phyloP scores from a whole-genome alignment of 2,329 filamentous ascomycete genomes.

The Alternaria longipes region DNA sequence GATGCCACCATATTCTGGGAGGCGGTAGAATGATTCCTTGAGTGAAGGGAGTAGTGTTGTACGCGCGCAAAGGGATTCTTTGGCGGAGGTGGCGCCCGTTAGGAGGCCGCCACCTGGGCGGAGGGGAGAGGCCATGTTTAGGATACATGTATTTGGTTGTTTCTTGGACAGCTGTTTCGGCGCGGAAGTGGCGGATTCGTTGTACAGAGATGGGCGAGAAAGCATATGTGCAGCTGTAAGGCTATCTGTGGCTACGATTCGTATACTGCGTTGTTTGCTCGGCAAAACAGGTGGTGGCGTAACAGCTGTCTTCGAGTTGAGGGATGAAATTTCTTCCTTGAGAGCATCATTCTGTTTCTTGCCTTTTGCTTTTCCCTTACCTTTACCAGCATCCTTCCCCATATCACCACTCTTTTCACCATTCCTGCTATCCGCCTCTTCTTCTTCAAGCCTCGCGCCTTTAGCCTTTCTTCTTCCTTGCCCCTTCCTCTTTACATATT shows the following conservation, averaged over 20 bases:
- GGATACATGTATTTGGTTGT: slow-evolving; percentile 59
- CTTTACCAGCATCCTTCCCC: slow-evolving; percentile 15
- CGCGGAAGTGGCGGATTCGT: not conserved
- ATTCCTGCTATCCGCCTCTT: slow-evolving; percentile 14
- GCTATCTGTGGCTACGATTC: slow-evolving; percentile 62
- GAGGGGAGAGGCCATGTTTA: slow-evolving; percentile 72
- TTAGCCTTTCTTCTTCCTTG: slow-evolving; percentile 44
- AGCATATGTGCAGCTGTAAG: slow-evolving; percentile 61
- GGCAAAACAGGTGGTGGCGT: slow-evolving; percentile 6
- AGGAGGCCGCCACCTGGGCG: slow-evolving; percentile 69
- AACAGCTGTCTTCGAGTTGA: not conserved
- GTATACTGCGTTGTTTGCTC: slow-evolving; percentile 43
- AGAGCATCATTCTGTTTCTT: slow-evolving; percentile 21
- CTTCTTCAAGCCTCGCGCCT: slow-evolving; percentile 1
- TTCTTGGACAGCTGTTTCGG: slow-evolving; percentile 24
- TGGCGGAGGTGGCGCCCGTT: slow-evolving; percentile 67
- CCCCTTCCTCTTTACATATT: slow-evolving; percentile 46
- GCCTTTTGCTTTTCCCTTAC: slow-evolving; percentile 19
- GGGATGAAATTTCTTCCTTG: slow-evolving; percentile 21
- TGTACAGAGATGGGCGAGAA: slow-evolving; percentile 21
- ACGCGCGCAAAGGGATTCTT: slow-evolving; percentile 69
- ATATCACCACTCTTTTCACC: slow-evolving; percentile 12
- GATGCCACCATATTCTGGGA: slow-evolving; percentile 66
- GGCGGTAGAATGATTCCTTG: slow-evolving; percentile 66
- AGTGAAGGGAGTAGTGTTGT: slow-evolving; percentile 69